Evolutionary conservation across 1,139 yeast species (phyloP).

Genomic region (Blastobotrys arbuscula): DNA sequence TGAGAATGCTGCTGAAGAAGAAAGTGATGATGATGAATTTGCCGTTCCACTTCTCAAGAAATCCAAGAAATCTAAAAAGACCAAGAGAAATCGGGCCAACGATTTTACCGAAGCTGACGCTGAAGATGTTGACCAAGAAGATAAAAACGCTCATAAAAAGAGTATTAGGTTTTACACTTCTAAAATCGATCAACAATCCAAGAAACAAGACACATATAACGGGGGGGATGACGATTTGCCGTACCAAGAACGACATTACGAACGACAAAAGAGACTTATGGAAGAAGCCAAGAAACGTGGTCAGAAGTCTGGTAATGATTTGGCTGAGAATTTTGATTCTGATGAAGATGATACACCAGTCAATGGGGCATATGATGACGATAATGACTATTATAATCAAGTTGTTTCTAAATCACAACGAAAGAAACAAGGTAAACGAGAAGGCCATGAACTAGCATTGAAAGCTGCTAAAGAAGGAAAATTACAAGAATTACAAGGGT

Average conservation of each 20-base stretch:
- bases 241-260: constrained; percentile 83
- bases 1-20: constrained; percentile 32
- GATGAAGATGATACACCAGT: constrained; percentile 34
- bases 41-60: constrained; percentile 48
- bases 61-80: constrained; percentile 32
- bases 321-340: constrained; percentile 45
- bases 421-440: constrained; percentile 49
- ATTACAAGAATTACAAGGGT: constrained; percentile 63
- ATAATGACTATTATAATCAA: constrained; percentile 45
- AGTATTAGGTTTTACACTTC: constrained; percentile 94
- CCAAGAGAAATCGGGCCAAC: constrained; percentile 4
- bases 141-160: constrained; percentile 73
- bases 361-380: constrained; percentile 29
- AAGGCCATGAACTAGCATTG: constrained; percentile 67
- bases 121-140: constrained; percentile 81
- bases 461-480: constrained; percentile 84
- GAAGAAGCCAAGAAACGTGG: constrained; percentile 92
- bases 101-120: constrained; percentile 61
- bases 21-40: constrained; percentile 34
- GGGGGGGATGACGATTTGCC: constrained; percentile 91
- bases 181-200: constrained; percentile 71
- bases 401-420: constrained; percentile 46
- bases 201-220: constrained; percentile 44
- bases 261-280: constrained; percentile 76
- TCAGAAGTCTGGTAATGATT: constrained; percentile 50